Evolutionary conservation across 2,329 filamentous ascomycete genomes (phyloP).

Genomic region (Seiridium unicorne): DNA sequence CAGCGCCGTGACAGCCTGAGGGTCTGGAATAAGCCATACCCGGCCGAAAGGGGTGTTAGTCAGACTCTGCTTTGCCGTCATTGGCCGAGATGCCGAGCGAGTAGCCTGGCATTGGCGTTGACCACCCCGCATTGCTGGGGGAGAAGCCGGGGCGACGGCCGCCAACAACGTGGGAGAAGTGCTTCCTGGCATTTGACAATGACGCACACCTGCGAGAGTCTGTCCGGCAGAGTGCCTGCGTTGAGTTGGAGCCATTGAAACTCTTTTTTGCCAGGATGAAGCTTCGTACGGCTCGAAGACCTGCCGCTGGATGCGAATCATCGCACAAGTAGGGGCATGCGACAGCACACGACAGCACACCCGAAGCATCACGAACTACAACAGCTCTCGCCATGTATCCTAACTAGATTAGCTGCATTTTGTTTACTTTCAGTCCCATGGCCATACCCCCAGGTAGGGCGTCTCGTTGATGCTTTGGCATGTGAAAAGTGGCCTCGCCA

Average conservation of each 20-base stretch:
- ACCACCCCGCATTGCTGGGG: conserved; percentile 7
- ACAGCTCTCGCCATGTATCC: too few relatives aligned
- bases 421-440: too few relatives aligned
- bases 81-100: conserved; percentile 46
- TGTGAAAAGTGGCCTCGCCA: not conserved
- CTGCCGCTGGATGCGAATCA: too few relatives aligned
- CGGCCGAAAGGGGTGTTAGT: conserved; percentile 35
- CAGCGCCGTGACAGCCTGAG: not conserved
- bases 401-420: too few relatives aligned
- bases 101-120: not conserved
- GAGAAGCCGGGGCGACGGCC: conserved; percentile 19
- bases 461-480: not conserved
- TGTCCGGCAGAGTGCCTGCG: not conserved
- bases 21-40: conserved; percentile 19
- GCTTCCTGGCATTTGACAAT: conserved; percentile 19
- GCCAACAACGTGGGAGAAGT: not conserved
- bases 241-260: not conserved
- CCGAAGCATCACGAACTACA: too few relatives aligned
- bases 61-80: conserved; percentile 30
- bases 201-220: conserved; percentile 9
- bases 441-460: too few relatives aligned
- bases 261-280: not conserved
- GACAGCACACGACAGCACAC: too few relatives aligned
- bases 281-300: too few relatives aligned
- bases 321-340: too few relatives aligned